phyloP scores from a whole-genome alignment of 805 yeast genomes.

The Lipomyces japonicus region DNA sequence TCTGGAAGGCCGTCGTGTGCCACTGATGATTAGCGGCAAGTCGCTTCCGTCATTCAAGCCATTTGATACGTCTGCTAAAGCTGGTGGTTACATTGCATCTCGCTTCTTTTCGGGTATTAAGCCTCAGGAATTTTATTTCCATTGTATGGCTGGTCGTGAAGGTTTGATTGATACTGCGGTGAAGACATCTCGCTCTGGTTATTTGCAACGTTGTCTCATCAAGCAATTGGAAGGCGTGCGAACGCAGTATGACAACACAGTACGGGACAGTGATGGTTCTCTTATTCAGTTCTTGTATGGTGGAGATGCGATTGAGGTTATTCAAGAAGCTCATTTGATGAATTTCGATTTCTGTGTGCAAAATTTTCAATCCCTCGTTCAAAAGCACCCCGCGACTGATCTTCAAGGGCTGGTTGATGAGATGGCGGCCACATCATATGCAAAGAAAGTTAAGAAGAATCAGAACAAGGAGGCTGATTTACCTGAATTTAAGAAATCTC shows the following conservation, averaged over 20 bases:
- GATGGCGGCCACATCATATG: slow-evolving; percentile 71
- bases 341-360: slow-evolving; percentile 91
- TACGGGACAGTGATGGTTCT: slow-evolving; percentile 92
- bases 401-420: slow-evolving; percentile 71
- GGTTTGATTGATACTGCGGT: slow-evolving; percentile 99
- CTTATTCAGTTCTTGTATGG: slow-evolving; percentile 90
- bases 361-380: slow-evolving; percentile 79
- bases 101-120: slow-evolving; percentile 96
- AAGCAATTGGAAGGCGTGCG: slow-evolving; percentile 98
- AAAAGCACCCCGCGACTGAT: slow-evolving; percentile 73
- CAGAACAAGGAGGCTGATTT: slow-evolving; percentile 52
- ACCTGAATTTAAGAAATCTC: slow-evolving; percentile 59
- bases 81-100: slow-evolving; percentile 97
- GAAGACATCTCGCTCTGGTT: slow-evolving; percentile 96
- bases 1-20: slow-evolving; percentile 98
- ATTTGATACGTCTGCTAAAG: slow-evolving; percentile 93
- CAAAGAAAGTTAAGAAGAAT: slow-evolving; percentile 76
- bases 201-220: slow-evolving; percentile 95
- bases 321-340: slow-evolving; percentile 89
- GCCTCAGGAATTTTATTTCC: slow-evolving; percentile 99
- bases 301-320: slow-evolving; percentile 93
- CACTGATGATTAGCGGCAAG: slow-evolving; percentile 98
- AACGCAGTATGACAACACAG: slow-evolving; percentile 88
- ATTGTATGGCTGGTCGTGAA: slow-evolving; percentile 99
- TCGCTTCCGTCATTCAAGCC: slow-evolving; percentile 95